Base-by-base conservation (phyloP, 2,329 filamentous ascomycete genomes). In the Sporothrix variecibatus region DNA sequence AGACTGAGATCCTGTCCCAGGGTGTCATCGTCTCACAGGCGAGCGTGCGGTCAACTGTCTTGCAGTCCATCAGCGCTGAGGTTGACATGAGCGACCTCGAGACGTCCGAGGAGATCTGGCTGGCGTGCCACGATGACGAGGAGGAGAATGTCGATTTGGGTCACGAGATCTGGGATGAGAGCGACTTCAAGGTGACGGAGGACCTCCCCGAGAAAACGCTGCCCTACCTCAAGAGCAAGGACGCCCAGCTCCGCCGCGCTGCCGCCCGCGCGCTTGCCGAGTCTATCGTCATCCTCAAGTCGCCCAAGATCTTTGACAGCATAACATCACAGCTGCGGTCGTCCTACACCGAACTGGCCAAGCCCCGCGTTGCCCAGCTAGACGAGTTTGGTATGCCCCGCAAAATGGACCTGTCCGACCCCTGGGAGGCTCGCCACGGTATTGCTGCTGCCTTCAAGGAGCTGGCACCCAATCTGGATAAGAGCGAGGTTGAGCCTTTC, bases 341-440 rank as follows among this genome's bases (percentile, higher is more conserved):
- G 5, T 89, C 89, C 1, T 99, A 99, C 81, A 82, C 87, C 62
- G 91, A 95, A 76, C 89, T 95, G 77, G 92, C 93, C 7, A 97
- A 96, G 81, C 93, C 94, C 1, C 91, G 92, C 75, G 89, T 92
- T 65, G 94, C 94, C 12, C 91, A 95, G 79, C 90, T 95, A 53
- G 95, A 99, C 80, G 92, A 95, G 76, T 98, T 94, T 80, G 96
- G 97, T 72, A 97, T 99, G 93, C 93, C 94, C 2, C 92, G 91
- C 79, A 98, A 97, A 83, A 91, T 92, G 80, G 94, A 98, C 77
- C 85, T 94, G 12, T 89, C 92, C 5, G 96, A 99, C 82, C 93
- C 92, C 1, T 99, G 95, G 95, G 94, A 98, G 81, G 89, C 90
- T 15, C 89, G 97, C 77, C 95, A 97, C 79, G 96, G 96, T 72